Evolutionary conservation across 495 filamentous ascomycete genomes (phyloP), one percentile per base, ranked within the genome.

Genomic region (Jackrogersella minutella): DNA sequence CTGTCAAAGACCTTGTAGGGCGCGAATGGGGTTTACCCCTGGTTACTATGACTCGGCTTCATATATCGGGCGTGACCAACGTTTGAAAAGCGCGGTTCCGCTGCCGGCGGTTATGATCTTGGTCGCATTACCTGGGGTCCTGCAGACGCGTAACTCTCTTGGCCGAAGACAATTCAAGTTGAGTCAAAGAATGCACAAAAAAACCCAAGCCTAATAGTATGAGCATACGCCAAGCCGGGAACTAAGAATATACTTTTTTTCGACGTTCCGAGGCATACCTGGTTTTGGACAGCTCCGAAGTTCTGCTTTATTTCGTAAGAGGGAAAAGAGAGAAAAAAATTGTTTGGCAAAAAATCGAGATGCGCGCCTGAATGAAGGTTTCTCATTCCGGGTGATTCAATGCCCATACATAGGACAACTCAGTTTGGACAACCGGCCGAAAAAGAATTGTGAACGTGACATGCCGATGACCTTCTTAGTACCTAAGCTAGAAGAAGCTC

Each of bases 211-310:
- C 47, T 47, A 47, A 37, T 26, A 24, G 47, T 43, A 41, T 16
- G 50, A n/a, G 52, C 26, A 55, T 54, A 28, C 22, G 66, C 41
- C 60, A 63, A 69, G 55, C 59, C 60, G 36, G 60, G 26, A 64
- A 57, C 30, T 46, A 22, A 28, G 36, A 49, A 37, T 54, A 13
- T 21, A 44, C n/a, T n/a, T n/a, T 64, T 16, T 46, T 9, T 41
- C 30, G 31, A 46, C 19, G 24, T 64, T 33, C 50, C 30, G 36
- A 33, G 40, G 28, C 2, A 24, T 55, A 44, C 30, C 43, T 46
- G 19, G 28, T 52, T 61, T 34, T 60, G 22, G 41, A 39, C 19
- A 49, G 39, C 11, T 59, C 22, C 47, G 37, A 52, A 49, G 46
- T 24, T 46, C 26, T 51, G 5, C 4, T 28, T 30, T 14, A 10